Evolutionary conservation across 768 basidiomycete species (phyloP).

Genomic region (Auricularia heimuer): DNA sequence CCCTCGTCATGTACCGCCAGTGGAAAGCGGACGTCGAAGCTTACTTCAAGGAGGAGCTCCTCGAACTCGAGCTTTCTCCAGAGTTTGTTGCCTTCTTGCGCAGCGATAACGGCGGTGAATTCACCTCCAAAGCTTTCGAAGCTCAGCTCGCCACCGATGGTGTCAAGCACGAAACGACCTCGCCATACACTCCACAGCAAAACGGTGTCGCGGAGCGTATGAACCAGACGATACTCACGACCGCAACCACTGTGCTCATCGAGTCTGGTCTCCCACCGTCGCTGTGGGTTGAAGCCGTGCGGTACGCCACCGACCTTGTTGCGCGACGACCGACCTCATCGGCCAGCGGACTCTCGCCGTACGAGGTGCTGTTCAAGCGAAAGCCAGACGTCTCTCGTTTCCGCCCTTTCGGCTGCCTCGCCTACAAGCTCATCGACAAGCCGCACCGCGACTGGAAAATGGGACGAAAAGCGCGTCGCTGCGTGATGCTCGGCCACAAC

Average conservation of each 20-base stretch:
- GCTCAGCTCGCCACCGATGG: slow-evolving; percentile 13
- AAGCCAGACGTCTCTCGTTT: too few relatives aligned
- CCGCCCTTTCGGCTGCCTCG: not conserved
- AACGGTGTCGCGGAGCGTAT: slow-evolving; percentile 24
- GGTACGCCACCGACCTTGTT: slow-evolving; percentile 15
- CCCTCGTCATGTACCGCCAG: not conserved
- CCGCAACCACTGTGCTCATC: slow-evolving; percentile 22
- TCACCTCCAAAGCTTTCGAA: slow-evolving; percentile 15
- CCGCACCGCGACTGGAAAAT: not conserved
- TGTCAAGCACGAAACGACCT: slow-evolving; percentile 16
- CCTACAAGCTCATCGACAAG: not conserved
- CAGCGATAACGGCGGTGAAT: slow-evolving; percentile 22
- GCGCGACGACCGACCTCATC: slow-evolving; percentile 13
- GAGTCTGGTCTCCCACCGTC: slow-evolving; percentile 15
- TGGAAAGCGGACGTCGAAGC: not conserved
- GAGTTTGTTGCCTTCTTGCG: slow-evolving; percentile 5
- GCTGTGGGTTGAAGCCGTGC: slow-evolving; percentile 19
- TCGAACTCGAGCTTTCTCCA: not conserved
- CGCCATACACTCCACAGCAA: slow-evolving; percentile 20
- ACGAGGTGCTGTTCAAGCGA: too few relatives aligned
- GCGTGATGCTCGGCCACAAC: not conserved
- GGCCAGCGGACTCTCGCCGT: too few relatives aligned
- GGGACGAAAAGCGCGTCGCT: not conserved
- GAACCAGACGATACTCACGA: slow-evolving; percentile 21
- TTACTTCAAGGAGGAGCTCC: not conserved